Evolutionary conservation across 2,329 filamentous ascomycete genomes (phyloP).

Genomic region (Epichloe aotearoae): DNA sequence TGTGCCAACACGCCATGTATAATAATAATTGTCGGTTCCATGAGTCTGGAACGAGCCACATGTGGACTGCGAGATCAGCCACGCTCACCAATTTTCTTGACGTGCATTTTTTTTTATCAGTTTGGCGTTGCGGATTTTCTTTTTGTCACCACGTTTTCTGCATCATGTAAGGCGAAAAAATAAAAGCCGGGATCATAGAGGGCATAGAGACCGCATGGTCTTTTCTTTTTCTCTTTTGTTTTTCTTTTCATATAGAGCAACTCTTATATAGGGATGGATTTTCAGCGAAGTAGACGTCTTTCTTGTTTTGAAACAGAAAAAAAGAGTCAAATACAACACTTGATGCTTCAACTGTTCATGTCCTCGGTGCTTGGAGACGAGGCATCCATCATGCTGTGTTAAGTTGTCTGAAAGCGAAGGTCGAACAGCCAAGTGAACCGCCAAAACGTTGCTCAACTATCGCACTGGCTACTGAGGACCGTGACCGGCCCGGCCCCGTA

Average conservation of each 20-base stretch:
- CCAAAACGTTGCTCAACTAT: too few relatives aligned
- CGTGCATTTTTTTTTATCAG: not conserved
- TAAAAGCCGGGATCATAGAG: not conserved
- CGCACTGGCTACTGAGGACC: too few relatives aligned
- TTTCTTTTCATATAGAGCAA: not conserved
- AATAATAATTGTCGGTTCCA: not conserved
- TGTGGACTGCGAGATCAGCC: not conserved
- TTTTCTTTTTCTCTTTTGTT: not conserved
- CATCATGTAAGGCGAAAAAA: not conserved
- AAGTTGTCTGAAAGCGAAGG: too few relatives aligned
- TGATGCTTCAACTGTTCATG: not conserved
- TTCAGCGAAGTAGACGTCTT: not conserved
- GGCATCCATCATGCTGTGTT: too few relatives aligned
- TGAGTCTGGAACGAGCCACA: not conserved
- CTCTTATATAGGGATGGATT: not conserved
- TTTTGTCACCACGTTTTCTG: not conserved
- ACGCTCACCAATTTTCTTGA: not conserved
- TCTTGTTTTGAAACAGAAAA: too few relatives aligned
- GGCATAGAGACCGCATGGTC: slow-evolving; percentile 2
- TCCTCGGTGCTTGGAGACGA: too few relatives aligned
- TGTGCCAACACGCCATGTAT: not conserved
- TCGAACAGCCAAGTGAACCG: too few relatives aligned
- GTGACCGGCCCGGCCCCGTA: too few relatives aligned
- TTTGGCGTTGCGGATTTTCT: slow-evolving; percentile 1
- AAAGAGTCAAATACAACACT: not conserved